Base-by-base conservation (phyloP, 2,329 filamentous ascomycete species). In the Claviceps sorghi region DNA sequence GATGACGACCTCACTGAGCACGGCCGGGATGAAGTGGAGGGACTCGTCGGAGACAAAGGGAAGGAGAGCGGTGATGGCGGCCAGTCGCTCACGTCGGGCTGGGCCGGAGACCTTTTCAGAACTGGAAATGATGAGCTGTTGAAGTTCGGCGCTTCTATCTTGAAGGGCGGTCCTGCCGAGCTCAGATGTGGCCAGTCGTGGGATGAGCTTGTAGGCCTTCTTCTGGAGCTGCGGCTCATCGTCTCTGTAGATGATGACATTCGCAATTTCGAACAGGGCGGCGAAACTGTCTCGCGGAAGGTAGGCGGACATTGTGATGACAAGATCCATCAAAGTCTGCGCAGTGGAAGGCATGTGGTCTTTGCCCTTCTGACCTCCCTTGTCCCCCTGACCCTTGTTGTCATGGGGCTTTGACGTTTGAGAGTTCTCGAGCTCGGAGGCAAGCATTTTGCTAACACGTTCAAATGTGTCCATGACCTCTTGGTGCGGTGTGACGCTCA, bases 121-220 rank as follows among this genome's bases (percentile, higher is more conserved):
- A 55, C 87, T 90, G 2, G 77, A 74, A 30, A 97, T 69, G 40
- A 98, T 74, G 48, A 98, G 74, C n/a, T 79, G 69, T 67, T 96
- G 91, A 21, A 98, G 73, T 62, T 96, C 89, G 0, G 69, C 67
- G 58, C 80, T 88, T 51, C 90, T 82, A 62, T 90, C 83, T 56
- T 77, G 68, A 2, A 98, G 76, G 3, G 91, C 90, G n/a, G 74
- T 70, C 58, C 79, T 80, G 46, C 93, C 93, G 48, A 77, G 79
- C 36, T 86, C 80, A 1, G 90, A 95, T 57, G 87, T 84, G 1
- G 87, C 84, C 42, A 98, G 78, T 52, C 93, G 84, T 3, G 93
- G 91, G 49, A 98, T 94, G 50, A 98, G 79, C 73, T 97, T 97
- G 74, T 98, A 98, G 0, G 93, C 91, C 71, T 98, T 98, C 79